Conservation (phyloP, 306 rosid genomes). For the Dalbergia oliveri region DNA sequence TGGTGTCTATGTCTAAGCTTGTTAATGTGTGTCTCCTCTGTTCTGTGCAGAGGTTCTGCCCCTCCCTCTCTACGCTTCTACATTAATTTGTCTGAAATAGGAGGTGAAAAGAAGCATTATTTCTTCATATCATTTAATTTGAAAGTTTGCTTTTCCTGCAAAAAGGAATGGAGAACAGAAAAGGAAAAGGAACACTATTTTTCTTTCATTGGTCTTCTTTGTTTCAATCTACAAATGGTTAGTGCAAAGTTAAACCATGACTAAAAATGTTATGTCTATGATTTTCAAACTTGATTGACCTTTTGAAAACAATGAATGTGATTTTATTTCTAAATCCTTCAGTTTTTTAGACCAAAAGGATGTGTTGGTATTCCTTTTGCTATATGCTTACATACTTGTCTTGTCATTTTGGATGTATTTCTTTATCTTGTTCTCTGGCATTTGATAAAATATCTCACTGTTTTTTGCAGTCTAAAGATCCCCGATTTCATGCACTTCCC, state of each 20-base stretch:
- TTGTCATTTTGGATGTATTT: not conserved
- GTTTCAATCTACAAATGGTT: constrained; percentile 22
- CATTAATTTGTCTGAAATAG: not conserved
- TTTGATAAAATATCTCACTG: constrained; percentile 37
- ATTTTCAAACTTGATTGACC: constrained; percentile 26
- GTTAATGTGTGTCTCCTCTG: constrained; percentile 8
- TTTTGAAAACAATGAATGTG: not conserved
- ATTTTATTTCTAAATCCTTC: constrained; percentile 23
- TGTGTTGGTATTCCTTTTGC: constrained; percentile 36
- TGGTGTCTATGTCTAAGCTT: constrained; percentile 14
- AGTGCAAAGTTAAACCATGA: not conserved
- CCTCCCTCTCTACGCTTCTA: not conserved
- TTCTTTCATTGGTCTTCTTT: constrained; percentile 25
- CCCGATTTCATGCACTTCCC: constrained; percentile 97
- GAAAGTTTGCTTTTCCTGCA: constrained; percentile 28
- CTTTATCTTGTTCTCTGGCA: constrained; percentile 19
- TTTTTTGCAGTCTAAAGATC: constrained; percentile 91
- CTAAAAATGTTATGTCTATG: constrained; percentile 2
- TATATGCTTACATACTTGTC: constrained; percentile 26
- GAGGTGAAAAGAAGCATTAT: constrained; percentile 13
- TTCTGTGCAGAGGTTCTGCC: not conserved
- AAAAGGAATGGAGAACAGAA: constrained; percentile 16
- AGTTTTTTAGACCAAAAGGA: constrained; percentile 2
- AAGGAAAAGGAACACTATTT: not conserved
- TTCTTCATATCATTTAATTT: constrained; percentile 11